Conservation (phyloP, 2,329 filamentous ascomycete species). For the Nemania bipapillata region DNA sequence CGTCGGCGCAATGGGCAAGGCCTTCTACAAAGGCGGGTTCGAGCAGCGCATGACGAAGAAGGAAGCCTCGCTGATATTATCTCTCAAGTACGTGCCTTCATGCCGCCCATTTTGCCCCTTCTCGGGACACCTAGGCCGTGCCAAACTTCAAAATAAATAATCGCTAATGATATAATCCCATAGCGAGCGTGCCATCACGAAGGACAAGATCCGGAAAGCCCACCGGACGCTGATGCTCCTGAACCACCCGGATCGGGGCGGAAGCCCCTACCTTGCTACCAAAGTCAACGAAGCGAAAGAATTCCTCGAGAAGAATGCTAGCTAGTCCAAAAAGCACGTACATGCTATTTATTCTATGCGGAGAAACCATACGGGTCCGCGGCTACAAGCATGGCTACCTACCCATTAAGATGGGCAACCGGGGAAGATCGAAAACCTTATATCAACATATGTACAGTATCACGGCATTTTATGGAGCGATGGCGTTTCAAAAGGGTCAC, state of each 20-base stretch:
- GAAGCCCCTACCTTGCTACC: constrained; percentile 93
- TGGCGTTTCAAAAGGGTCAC: constrained; percentile 45
- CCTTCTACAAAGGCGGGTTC: constrained; percentile 99
- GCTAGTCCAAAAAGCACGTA: constrained; percentile 16
- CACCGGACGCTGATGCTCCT: constrained; percentile 95
- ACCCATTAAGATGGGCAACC: not conserved
- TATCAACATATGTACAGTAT: constrained; percentile 42
- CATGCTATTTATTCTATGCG: not conserved
- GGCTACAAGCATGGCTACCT: not conserved
- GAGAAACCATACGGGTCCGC: not conserved
- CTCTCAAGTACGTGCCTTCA: constrained; percentile 78
- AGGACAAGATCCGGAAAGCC: constrained; percentile 94
- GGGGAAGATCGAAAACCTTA: not conserved
- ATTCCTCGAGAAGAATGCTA: constrained; percentile 79
- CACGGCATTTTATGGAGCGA: constrained; percentile 46
- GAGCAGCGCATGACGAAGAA: constrained; percentile 92
- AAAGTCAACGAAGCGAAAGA: constrained; percentile 99
- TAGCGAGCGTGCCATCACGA: constrained; percentile 86
- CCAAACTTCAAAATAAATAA: not conserved
- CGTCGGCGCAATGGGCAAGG: constrained; percentile 82
- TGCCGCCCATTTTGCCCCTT: too few species aligned
- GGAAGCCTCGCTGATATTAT: constrained; percentile 90
- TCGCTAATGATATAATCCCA: constrained; percentile 26
- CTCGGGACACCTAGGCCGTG: too few species aligned
- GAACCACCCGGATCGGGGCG: constrained; percentile 97